These are phyloP conservation scores for Guyanaporus albipodus DNA, from an alignment of 768 basidiomycete genomes.

Conservation along the genomic window DNA sequence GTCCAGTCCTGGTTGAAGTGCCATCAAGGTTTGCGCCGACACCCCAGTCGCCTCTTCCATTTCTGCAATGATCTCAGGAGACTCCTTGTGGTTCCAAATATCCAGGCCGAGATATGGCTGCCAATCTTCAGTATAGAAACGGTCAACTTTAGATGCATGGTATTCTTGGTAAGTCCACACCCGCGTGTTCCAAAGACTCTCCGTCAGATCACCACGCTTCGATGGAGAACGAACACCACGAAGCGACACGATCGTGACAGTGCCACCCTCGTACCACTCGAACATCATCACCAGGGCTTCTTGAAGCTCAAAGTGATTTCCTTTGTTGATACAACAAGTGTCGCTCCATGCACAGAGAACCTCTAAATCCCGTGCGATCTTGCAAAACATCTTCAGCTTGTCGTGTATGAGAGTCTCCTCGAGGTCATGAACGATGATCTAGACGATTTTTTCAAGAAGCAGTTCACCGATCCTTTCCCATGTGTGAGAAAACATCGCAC, in stretches of 20 bases:
- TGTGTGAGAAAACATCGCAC: not conserved
- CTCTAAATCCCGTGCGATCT: not conserved
- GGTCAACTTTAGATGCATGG: not conserved
- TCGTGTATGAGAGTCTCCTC: not conserved
- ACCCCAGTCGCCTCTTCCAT: not conserved
- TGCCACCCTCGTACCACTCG: not conserved
- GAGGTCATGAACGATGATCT: not conserved
- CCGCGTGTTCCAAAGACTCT: not conserved
- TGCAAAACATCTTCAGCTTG: not conserved
- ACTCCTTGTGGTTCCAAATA: not conserved
- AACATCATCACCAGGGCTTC: not conserved
- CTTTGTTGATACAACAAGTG: not conserved
- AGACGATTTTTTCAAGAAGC: not conserved
- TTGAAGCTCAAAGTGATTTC: not conserved
- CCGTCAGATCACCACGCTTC: not conserved
- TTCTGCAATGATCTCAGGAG: not conserved
- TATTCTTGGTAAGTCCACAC: not conserved
- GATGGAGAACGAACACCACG: not conserved
- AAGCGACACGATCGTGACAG: not conserved
- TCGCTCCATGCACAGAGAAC: not conserved
- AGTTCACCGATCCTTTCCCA: not conserved
- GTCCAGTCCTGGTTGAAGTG: not conserved
- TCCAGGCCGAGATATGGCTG: not conserved
- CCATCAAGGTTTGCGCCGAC: not conserved
- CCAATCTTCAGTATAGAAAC: not conserved